Base-by-base conservation (phyloP, 2,329 filamentous ascomycete genomes). In the Thelonectria discophora region DNA sequence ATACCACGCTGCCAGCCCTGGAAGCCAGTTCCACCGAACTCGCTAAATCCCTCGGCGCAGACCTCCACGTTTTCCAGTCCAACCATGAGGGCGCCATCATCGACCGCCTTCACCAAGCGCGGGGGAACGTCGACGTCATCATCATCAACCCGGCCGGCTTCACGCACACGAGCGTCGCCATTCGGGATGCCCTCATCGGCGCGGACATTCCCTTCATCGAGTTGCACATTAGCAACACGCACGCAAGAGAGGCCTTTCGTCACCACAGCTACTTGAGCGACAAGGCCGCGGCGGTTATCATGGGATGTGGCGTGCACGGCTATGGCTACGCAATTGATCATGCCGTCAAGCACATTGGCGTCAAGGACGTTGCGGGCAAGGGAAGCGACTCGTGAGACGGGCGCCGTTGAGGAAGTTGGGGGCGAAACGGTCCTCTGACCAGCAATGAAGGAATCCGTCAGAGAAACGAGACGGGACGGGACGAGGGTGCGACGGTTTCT, bases 31-130 rank as follows among this genome's bases (percentile, higher is more conserved):
- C 84, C 18, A 70, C 78, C 49, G 67, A 77, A 0, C 86, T 88
- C 60, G 85, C 85, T 21, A 55, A 75, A 0, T 66, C 74, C 0
- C 80, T 86, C 3, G 79, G 79, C 13, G 72, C 77, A 6, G 75
- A 77, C 9, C 75, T 93, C 18, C 75, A 84, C 18, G 75, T 81
- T 37, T 90, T 90, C 74, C 90, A 93, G 76, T 91, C 89, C 6
- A 93, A 93, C 77, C 87, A 91, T 72, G 90, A 93, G 75, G 90
- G 90, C 55, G 85, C 84, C 20, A 84, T 92, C 58, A 80, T 92
- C 62, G 89, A 92, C 77, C 84, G 88, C 60, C 88, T 93, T 65
- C 90, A 93, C 55, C 82, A 82, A 18, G 88, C 88, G 0, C 83
- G 87, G 3, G 53, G 53, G 11, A 53, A 47, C 8, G 17, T 53